These are phyloP conservation scores for Neurospora sp. DNA, from an alignment of 495 filamentous ascomycete genomes.

Conservation along the genomic window DNA sequence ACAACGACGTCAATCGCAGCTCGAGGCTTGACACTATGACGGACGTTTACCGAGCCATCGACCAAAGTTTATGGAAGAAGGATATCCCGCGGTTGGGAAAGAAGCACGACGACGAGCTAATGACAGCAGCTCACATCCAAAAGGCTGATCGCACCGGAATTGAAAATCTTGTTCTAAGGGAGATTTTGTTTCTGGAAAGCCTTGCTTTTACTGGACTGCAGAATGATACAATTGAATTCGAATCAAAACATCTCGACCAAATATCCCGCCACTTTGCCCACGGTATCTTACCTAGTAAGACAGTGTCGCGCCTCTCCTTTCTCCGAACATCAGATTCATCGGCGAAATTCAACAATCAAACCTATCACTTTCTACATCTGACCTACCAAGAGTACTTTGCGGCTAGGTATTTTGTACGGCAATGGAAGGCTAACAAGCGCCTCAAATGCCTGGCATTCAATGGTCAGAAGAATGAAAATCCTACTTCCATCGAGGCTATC, in stretches of 20 bases:
- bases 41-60: conserved; percentile 30
- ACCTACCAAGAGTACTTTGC: conserved; percentile 36
- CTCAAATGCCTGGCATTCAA: conserved; percentile 14
- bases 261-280: conserved; percentile 12
- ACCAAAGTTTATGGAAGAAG: conserved; percentile 30
- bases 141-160: conserved; percentile 1
- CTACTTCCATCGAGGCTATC: not conserved
- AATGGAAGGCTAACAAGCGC: conserved; percentile 18
- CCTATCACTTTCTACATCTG: conserved; percentile 35
- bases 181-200: conserved; percentile 22
- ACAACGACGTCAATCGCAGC: not conserved
- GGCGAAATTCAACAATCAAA: not conserved
- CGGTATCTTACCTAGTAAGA: not conserved
- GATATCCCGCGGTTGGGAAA: conserved; percentile 27
- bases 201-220: conserved; percentile 32
- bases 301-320: conserved; percentile 23
- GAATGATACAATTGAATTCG: conserved; percentile 28
- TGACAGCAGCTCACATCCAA: not conserved
- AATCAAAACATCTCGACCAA: conserved; percentile 9
- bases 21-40: conserved; percentile 30
- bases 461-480: not conserved
- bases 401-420: conserved; percentile 33
- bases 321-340: conserved; percentile 21
- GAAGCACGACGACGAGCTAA: conserved; percentile 7
- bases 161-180: conserved; percentile 8